Evolutionary conservation across 176 grass and related monocot species (phyloP), one percentile per base, ranked within the genome.

Genomic region (Oryza meyeriana): DNA sequence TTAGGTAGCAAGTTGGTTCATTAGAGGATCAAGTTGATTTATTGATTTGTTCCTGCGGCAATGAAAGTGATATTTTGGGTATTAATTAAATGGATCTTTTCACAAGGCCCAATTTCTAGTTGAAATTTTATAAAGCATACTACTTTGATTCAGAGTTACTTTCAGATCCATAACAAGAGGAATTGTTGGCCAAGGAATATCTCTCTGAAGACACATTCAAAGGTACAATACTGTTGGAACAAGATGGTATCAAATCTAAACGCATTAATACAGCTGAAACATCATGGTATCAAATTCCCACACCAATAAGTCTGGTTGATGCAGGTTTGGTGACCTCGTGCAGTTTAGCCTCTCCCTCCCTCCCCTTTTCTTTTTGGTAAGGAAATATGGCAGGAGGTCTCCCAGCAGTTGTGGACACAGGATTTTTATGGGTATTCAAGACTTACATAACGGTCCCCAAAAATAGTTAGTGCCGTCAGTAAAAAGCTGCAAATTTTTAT

Each of bases 251-350:
- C 75, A 88, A 74, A 84, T 74, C 35, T 39, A 68, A 61, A 71
- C 72, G 79, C 72, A 77, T 75, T 69, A 80, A 76, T 77, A 69
- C 79, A 76, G 85, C 34, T 52, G 50, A 87, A 76, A 72, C 85
- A 70, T 42, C 66, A 81, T 72, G 40, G 72, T 78, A 82, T 35
- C 39, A 35, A 75, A 73, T 74, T 83, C 59, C 71, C 57, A 13
- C 28, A 64, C 69, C 28, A 64, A 83, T 79, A 67, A 44, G 48
- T 40, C 31, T 81, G 26, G 35, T 81, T 71, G 52, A 70, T 81
- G 66, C 66, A 69, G 20, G 30, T 79, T 79, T 59, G 22, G 62
- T 75, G 47, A 16, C 36, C 34, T 30, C 35, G 75, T 33, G 69
- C 8, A 67, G 57, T 65, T 40, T 55, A 45, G 34, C 33, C 13